phyloP scores from a whole-genome alignment of 1,139 yeast genomes.

The Scheffersomyces lignicola region DNA sequence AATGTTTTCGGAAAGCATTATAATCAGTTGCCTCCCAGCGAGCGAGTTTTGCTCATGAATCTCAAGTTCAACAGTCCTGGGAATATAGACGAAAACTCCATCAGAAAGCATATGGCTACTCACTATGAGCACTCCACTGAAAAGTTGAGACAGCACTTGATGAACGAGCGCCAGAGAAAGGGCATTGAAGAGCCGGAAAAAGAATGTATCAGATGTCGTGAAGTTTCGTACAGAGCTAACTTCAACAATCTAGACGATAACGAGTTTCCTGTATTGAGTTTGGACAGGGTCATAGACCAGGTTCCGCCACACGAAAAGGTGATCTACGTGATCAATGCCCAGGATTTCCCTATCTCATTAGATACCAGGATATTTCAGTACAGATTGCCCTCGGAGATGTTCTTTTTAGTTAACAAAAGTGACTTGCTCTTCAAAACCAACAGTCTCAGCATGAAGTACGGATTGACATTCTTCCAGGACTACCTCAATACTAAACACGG shows the following conservation, averaged over 20 bases:
- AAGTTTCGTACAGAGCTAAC: slow-evolving; percentile 45
- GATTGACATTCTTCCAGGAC: slow-evolving; percentile 44
- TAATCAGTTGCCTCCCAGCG: slow-evolving; percentile 22
- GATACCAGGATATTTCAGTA: slow-evolving; percentile 38
- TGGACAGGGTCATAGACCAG: slow-evolving; percentile 33
- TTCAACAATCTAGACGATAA: slow-evolving; percentile 21
- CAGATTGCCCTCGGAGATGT: slow-evolving; percentile 34
- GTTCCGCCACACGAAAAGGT: slow-evolving; percentile 54
- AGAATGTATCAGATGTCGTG: slow-evolving; percentile 58
- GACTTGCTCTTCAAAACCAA: slow-evolving; percentile 50
- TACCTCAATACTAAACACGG: slow-evolving; percentile 40
- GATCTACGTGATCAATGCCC: slow-evolving; percentile 61
- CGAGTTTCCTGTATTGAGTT: slow-evolving; percentile 37
- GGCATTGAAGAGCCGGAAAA: slow-evolving; percentile 8
- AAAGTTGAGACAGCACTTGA: background rate
- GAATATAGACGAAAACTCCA: background rate
- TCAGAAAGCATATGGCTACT: slow-evolving; percentile 1
- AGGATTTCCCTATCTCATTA: slow-evolving; percentile 69
- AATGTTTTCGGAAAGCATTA: slow-evolving; percentile 21
- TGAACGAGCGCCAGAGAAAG: slow-evolving; percentile 6
- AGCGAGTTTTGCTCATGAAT: slow-evolving; percentile 25
- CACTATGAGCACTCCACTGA: background rate
- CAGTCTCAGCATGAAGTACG: slow-evolving; percentile 34
- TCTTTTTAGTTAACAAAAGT: slow-evolving; percentile 57
- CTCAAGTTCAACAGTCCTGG: slow-evolving; percentile 10